Percentiles rank a stretch among this genome's conserved stretches.
Evolutionary conservation across 306 rosid species (phyloP).

Genomic region (Biancaea sappan): DNA sequence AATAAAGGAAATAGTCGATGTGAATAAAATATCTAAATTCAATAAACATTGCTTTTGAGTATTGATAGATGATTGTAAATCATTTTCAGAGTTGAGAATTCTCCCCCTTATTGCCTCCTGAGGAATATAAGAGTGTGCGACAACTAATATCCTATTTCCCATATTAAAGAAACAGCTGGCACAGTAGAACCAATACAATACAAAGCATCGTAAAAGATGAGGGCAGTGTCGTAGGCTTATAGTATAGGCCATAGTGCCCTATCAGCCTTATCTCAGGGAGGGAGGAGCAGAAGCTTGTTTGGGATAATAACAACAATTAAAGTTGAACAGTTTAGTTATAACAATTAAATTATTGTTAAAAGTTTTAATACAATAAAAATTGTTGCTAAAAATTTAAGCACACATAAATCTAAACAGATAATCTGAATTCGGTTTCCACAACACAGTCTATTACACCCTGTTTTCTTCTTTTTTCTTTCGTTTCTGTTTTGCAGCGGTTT

Average conservation of each 20-base stretch:
- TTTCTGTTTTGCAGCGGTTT: neutral
- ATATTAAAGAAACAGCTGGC: slow-evolving; percentile 19
- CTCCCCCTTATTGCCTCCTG: neutral
- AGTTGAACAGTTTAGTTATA: no score
- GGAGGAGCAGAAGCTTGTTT: no score
- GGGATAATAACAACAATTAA: no score
- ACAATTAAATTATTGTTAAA: no score
- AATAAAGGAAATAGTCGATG: neutral
- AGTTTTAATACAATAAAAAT: no score
- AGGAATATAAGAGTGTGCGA: neutral
- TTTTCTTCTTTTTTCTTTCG: neutral
- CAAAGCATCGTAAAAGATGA: slow-evolving; percentile 25
- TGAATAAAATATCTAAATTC: neutral
- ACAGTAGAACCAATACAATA: neutral
- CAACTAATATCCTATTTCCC: neutral
- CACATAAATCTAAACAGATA: no score
- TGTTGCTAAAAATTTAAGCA: no score
- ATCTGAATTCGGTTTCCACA: no score
- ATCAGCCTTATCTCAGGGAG: slow-evolving; percentile 20
- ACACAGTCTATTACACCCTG: slow-evolving; percentile 26
- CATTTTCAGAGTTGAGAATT: neutral
- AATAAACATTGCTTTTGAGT: neutral
- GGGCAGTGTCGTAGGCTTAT: no score
- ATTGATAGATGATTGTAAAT: neutral
- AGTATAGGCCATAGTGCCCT: neutral